Percentiles rank a stretch among this genome's conserved stretches.
Conservation (phyloP, 169 alveolate species). For the Plasmodium billcollinsi region DNA sequence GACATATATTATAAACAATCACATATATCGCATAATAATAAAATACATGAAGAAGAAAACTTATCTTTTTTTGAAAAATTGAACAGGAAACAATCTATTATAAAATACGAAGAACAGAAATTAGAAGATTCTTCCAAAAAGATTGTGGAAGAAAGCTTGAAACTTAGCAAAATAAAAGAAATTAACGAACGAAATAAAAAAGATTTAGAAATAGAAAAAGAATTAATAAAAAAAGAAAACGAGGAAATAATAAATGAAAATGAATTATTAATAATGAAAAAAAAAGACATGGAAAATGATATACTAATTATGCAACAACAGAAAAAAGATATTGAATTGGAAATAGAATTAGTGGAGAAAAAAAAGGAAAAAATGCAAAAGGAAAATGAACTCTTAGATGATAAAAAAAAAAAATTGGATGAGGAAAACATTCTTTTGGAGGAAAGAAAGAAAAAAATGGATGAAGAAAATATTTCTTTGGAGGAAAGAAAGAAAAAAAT, state of each 20-base stretch:
- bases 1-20: conserved; percentile 4
- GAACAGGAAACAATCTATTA: conserved; percentile 29
- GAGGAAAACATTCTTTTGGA: conserved; percentile 1
- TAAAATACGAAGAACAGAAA: conserved; percentile 44
- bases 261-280: conserved; percentile 14
- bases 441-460: neutral
- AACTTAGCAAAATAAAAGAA: conserved; percentile 23
- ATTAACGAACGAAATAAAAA: conserved; percentile 38
- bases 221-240: conserved; percentile 29
- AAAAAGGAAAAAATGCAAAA: conserved; percentile 11
- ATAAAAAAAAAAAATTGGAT: conserved; percentile 4
- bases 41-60: conserved; percentile 3
- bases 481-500: neutral
- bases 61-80: conserved; percentile 28
- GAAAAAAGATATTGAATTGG: conserved; percentile 23
- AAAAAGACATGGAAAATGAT: conserved; percentile 31
- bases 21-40: neutral
- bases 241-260: conserved; percentile 32
- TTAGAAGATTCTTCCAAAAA: conserved; percentile 46
- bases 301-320: neutral
- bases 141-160: conserved; percentile 34
- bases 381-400: conserved; percentile 3
- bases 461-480: neutral
- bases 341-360: neutral
- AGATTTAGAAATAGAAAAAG: conserved; percentile 51